Conservation (phyloP, 176 grass and related monocot species). For the Oropetium thomaeum region DNA sequence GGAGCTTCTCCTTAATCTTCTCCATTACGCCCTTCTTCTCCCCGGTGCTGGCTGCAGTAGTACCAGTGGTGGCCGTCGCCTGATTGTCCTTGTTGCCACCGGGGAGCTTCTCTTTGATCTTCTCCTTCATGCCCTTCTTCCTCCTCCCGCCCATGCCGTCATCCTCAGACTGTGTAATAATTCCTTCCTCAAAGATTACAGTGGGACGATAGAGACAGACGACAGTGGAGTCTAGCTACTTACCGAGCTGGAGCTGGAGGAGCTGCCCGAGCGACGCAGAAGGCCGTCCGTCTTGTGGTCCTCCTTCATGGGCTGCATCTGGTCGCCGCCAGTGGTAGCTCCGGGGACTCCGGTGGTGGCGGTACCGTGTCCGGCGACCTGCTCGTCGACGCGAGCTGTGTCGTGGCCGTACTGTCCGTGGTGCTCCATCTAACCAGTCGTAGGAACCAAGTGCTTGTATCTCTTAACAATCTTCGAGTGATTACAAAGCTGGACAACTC, state of each 20-base stretch:
- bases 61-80: neutral
- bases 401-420: neutral
- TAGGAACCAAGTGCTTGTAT: no score
- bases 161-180: conserved; percentile 57
- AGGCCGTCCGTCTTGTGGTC: conserved; percentile 33
- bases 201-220: neutral
- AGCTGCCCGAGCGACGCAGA: conserved; percentile 46
- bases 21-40: neutral
- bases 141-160: conserved; percentile 57
- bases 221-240: neutral
- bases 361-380: neutral
- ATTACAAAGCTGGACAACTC: neutral
- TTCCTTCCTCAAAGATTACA: no score
- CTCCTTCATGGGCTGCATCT: conserved; percentile 8
- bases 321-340: neutral
- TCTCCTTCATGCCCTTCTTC: conserved; percentile 69
- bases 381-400: neutral
- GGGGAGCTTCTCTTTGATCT: conserved; percentile 64
- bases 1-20: neutral
- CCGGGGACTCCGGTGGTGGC: neutral
- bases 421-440: neutral
- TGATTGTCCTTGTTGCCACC: neutral
- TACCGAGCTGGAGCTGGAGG: conserved; percentile 69
- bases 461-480: no score
- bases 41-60: neutral